Evolutionary conservation across 345 rosid genomes (phyloP).

Genomic region (Hypericum perforatum): DNA sequence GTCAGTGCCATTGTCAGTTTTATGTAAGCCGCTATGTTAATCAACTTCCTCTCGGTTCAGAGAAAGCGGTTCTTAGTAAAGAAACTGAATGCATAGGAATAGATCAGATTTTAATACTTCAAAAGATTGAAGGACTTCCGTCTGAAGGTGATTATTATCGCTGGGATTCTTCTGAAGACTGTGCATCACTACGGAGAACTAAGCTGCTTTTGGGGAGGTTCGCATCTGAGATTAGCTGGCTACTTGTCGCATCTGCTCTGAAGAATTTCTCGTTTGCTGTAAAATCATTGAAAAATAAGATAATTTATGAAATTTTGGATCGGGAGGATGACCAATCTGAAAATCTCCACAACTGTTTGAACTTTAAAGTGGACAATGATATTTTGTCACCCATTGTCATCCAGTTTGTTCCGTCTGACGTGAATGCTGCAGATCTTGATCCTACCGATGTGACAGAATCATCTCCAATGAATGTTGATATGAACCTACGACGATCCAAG

Average conservation of each 20-base stretch:
- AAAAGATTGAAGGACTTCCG: conserved; percentile 39
- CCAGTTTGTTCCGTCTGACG: conserved; percentile 21
- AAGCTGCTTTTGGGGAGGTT: conserved; percentile 61
- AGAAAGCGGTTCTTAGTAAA: conserved; percentile 40
- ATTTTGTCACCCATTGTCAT: conserved; percentile 30
- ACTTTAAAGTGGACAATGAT: conserved; percentile 41
- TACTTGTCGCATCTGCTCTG: conserved; percentile 54
- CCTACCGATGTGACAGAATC: conserved; percentile 13
- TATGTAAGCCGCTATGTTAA: conserved; percentile 42
- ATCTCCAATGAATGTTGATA: conserved; percentile 26
- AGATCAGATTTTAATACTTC: conserved; percentile 51
- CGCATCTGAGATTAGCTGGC: conserved; percentile 52
- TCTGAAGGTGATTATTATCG: conserved; percentile 39
- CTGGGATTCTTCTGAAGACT: conserved; percentile 62
- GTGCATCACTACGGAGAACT: conserved; percentile 33
- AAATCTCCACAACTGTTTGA: conserved; percentile 29
- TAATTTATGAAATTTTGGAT: conserved; percentile 46
- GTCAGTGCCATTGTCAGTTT: conserved; percentile 53
- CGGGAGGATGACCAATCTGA: conserved; percentile 20
- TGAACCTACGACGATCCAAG: conserved; percentile 60
- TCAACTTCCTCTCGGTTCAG: conserved; percentile 49
- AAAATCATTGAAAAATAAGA: conserved; percentile 44
- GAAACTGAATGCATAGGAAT: conserved; percentile 36
- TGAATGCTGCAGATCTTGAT: conserved; percentile 16
- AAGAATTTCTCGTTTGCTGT: conserved; percentile 41